phyloP scores from a whole-genome alignment of 352 stramenopile genomes.

The Phytophthora rubi region DNA sequence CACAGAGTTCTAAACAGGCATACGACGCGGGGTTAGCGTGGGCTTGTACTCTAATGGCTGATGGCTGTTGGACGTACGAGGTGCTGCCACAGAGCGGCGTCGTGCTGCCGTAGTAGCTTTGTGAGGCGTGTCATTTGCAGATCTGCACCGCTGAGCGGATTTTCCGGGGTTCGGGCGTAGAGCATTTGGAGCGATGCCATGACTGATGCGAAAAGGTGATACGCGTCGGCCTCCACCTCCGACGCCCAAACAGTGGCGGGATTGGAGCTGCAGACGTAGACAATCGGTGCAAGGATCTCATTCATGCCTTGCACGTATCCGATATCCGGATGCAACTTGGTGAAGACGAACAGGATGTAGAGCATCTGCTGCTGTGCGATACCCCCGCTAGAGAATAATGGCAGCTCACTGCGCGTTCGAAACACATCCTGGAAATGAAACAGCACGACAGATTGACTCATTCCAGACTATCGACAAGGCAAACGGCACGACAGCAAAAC shows the following conservation, averaged over 20 bases:
- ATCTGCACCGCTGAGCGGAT: conserved; percentile 57
- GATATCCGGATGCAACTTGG: conserved; percentile 79
- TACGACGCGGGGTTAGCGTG: conserved; percentile 2
- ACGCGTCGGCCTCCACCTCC: conserved; percentile 62
- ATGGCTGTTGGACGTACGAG: conserved; percentile 41
- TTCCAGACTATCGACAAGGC: not conserved
- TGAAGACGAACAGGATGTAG: conserved; percentile 76
- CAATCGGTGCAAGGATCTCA: conserved; percentile 90
- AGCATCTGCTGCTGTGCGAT: conserved; percentile 75
- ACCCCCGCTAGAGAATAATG: conserved; percentile 54
- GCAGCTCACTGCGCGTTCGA: conserved; percentile 57
- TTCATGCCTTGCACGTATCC: conserved; percentile 97
- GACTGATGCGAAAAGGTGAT: conserved; percentile 57
- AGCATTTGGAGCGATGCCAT: conserved; percentile 57
- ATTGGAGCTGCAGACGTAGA: conserved; percentile 81
- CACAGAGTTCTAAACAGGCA: conserved; percentile 60
- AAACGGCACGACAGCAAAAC: no score
- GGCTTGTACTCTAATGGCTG: not conserved
- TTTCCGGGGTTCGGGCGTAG: conserved; percentile 45
- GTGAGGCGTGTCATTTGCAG: conserved; percentile 61
- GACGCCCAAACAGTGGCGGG: conserved; percentile 29
- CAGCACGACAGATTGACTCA: not conserved
- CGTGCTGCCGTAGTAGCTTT: conserved; percentile 63
- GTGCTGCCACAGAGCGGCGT: conserved; percentile 69
- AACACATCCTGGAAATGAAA: conserved; percentile 54